These are phyloP conservation scores for Lecanicillium sp. DNA, from an alignment of 2,329 filamentous ascomycete genomes.

Conservation along the genomic window DNA sequence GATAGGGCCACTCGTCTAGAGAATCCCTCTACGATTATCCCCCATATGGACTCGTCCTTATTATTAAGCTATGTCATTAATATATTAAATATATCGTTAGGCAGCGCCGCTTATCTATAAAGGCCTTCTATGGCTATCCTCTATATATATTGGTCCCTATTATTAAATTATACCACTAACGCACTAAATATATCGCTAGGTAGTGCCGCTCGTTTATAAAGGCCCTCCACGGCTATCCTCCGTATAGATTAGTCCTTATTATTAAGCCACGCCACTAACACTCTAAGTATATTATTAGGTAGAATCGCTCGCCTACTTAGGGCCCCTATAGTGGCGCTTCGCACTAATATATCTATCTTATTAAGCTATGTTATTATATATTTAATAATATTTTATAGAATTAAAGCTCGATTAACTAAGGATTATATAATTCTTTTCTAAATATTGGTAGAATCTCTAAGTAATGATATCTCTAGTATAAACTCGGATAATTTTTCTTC, in stretches of 20 bases:
- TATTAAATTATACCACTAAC: too few relatives aligned
- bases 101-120: too few relatives aligned
- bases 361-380: neutral
- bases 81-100: too few relatives aligned
- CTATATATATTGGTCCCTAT: too few relatives aligned
- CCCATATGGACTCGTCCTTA: too few relatives aligned
- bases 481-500: constrained; percentile 18
- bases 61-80: too few relatives aligned
- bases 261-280: neutral
- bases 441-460: neutral
- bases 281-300: neutral
- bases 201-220: neutral
- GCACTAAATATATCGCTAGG: neutral
- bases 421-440: neutral
- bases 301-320: neutral
- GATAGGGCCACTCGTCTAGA: too few relatives aligned
- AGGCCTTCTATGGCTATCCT: too few relatives aligned
- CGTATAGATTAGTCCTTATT: neutral
- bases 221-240: neutral
- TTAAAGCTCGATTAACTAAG: neutral
- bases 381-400: neutral
- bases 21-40: too few relatives aligned
- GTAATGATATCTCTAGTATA: constrained; percentile 13
- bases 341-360: neutral
- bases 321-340: neutral